phyloP scores from a whole-genome alignment of 2,329 filamentous ascomycete species.

The Penicillium polonicum region DNA sequence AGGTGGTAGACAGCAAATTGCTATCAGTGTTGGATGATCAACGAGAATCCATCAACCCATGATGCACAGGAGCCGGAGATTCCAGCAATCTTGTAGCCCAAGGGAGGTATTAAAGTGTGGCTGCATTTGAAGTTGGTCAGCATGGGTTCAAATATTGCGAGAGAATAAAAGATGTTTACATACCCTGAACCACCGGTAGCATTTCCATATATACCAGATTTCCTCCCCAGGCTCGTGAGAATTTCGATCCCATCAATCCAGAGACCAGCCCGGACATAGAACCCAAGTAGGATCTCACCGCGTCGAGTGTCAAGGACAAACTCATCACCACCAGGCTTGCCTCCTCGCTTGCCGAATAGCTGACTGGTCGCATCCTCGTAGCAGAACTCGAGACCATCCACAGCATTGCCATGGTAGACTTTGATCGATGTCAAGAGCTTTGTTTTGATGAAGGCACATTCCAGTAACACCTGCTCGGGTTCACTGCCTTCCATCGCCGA shows the following conservation, averaged over 20 bases:
- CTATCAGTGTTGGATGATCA: slow-evolving; percentile 69
- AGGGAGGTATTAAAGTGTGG: slow-evolving; percentile 81
- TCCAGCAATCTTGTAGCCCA: slow-evolving; percentile 84
- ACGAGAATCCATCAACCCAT: slow-evolving; percentile 83
- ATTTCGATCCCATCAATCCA: slow-evolving; percentile 89
- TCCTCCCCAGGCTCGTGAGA: slow-evolving; percentile 82
- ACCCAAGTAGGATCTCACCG: slow-evolving; percentile 84
- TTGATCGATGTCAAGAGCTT: slow-evolving; percentile 73
- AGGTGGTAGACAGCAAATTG: background rate
- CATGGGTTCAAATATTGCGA: background rate
- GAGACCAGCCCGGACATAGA: slow-evolving; percentile 73
- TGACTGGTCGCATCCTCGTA: slow-evolving; percentile 86
- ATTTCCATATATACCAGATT: slow-evolving; percentile 83
- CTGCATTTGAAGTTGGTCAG: slow-evolving; percentile 48
- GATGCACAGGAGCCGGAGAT: slow-evolving; percentile 76
- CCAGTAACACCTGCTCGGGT: slow-evolving; percentile 71
- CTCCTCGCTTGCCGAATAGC: slow-evolving; percentile 79
- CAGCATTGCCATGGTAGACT: slow-evolving; percentile 71
- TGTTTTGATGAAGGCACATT: slow-evolving; percentile 64
- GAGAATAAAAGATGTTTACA: slow-evolving; percentile 40
- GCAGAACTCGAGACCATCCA: slow-evolving; percentile 88
- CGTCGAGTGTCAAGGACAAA: slow-evolving; percentile 80
- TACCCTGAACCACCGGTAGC: slow-evolving; percentile 76
- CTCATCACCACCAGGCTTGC: slow-evolving; percentile 66
- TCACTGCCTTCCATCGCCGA: slow-evolving; percentile 69